Conservation (phyloP, 108 stramenopile genomes). For the Stephanodiscus triporus region DNA sequence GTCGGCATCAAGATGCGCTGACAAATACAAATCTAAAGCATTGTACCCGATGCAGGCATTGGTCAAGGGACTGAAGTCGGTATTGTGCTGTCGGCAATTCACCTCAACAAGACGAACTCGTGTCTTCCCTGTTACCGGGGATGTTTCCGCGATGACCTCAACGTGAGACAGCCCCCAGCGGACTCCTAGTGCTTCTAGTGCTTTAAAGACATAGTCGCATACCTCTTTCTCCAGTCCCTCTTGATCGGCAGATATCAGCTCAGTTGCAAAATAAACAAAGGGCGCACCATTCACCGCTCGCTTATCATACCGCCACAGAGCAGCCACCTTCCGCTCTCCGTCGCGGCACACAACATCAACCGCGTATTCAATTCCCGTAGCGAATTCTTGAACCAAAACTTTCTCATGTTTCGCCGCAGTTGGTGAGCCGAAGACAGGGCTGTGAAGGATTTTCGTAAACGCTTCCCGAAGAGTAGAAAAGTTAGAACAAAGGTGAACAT, state of each 20-base stretch:
- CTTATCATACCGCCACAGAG: slow-evolving; percentile 97
- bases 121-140: slow-evolving; percentile 11
- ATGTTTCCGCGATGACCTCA: slow-evolving; percentile 70
- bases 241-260: slow-evolving; percentile 57
- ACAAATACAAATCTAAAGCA: slow-evolving; percentile 75
- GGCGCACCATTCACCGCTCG: slow-evolving; percentile 83
- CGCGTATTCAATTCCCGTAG: slow-evolving; percentile 88
- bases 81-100: slow-evolving; percentile 89
- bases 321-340: slow-evolving; percentile 92
- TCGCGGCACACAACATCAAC: slow-evolving; percentile 88
- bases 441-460: slow-evolving; percentile 72
- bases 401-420: slow-evolving; percentile 71
- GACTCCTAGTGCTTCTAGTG: slow-evolving; percentile 68
- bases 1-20: slow-evolving; percentile 62
- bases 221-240: slow-evolving; percentile 43
- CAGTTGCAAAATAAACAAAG: slow-evolving; percentile 88
- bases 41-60: slow-evolving; percentile 85
- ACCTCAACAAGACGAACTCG: slow-evolving; percentile 80
- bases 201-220: slow-evolving; percentile 57
- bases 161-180: slow-evolving; percentile 79
- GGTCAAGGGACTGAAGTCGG: slow-evolving; percentile 78
- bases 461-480: slow-evolving; percentile 66
- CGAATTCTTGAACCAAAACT: slow-evolving; percentile 83
- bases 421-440: slow-evolving; percentile 83
- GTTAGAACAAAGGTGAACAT: slow-evolving; percentile 84